Evolutionary conservation across 2,329 filamentous ascomycete genomes (phyloP).

Genomic region (Monosporascus sp.): DNA sequence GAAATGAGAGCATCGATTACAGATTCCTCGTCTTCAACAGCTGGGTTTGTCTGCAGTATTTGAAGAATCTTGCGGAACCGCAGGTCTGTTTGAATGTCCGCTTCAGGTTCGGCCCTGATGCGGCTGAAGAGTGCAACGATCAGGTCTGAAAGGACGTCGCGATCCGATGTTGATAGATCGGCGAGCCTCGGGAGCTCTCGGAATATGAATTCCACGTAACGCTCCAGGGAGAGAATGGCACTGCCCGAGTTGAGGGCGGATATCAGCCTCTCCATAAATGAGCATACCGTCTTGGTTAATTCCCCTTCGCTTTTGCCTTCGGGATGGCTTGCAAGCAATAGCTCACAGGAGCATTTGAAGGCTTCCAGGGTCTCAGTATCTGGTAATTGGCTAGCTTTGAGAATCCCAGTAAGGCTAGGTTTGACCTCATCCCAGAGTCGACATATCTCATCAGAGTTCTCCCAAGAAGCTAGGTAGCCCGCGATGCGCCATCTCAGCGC

Average conservation of each 20-base stretch:
- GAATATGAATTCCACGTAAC: slow-evolving; percentile 21
- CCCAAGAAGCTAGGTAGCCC: slow-evolving; percentile 22
- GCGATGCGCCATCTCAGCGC: slow-evolving; percentile 25
- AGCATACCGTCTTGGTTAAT: slow-evolving; percentile 15
- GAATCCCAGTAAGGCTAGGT: slow-evolving; percentile 15
- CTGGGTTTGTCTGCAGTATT: slow-evolving; percentile 17
- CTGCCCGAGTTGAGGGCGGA: slow-evolving; percentile 9
- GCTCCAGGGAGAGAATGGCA: slow-evolving; percentile 7
- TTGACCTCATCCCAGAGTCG: slow-evolving; percentile 21
- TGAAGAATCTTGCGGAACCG: slow-evolving; percentile 9
- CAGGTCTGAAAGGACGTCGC: slow-evolving; percentile 10
- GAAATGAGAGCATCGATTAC: slow-evolving; percentile 21
- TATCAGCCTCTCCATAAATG: slow-evolving; percentile 18
- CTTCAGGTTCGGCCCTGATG: slow-evolving; percentile 7
- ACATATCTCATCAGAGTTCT: slow-evolving; percentile 15
- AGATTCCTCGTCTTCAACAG: slow-evolving; percentile 21
- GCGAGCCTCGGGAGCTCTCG: slow-evolving; percentile 17
- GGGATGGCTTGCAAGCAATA: slow-evolving; percentile 23
- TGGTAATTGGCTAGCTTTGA: slow-evolving; percentile 17
- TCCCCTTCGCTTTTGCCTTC: slow-evolving; percentile 20
- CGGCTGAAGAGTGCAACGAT: slow-evolving; percentile 19
- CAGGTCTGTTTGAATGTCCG: slow-evolving; percentile 1
- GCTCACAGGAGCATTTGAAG: slow-evolving; percentile 22
- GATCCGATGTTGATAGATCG: slow-evolving; percentile 16
- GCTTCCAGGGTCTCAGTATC: slow-evolving; percentile 22